Evolutionary conservation across 2,329 filamentous ascomycete species (phyloP), one percentile per base, ranked within the genome.

Genomic region (Fusarium sp.): DNA sequence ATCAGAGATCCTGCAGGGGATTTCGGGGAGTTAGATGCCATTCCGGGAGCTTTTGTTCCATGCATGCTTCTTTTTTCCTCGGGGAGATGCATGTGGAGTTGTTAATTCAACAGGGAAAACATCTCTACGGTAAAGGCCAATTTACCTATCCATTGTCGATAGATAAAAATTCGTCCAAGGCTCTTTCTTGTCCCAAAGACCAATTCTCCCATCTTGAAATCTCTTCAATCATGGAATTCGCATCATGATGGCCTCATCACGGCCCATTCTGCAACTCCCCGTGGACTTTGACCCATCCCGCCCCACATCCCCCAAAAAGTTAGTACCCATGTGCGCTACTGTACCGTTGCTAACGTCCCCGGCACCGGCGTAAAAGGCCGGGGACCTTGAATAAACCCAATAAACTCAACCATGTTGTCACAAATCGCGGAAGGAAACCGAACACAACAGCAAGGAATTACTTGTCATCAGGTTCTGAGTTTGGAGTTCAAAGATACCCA

Each of bases 1-100:
- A 11, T 44, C 24, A 40, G 20, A 32, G 21, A 32, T 28, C 17
- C 19, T 49, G 28, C 51, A 63, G 34, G 51, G 58, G 17, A 26
- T 34, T 46, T 60, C 65, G 65, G 65, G 65, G 65, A 68, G 65
- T 66, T 68, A 36, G 15, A 7, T 63, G 23, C 39, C 44, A n/a
- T 32, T 23, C 30, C 43, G 39, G 53, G 36, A 32, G 43, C 46
- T 42, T 57, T 44, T 57, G 21, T 68, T 68, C 55, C 47, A 51
- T 68, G 44, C 43, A 57, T 23, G 17, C 47, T 62, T 57, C 48
- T 42, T 56, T 51, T 48, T 40, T 67, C 26, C 4, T 28, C 60
- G 65, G 59, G 65, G 65, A 61, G 50, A 67, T 67, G 10, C 32
- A 3, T 38, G 12, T 44, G 23, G 19, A 36, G 34, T 36, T 17